Evolutionary conservation across 163 green algal genomes (phyloP).

Genomic region (Chloroidium sp.): DNA sequence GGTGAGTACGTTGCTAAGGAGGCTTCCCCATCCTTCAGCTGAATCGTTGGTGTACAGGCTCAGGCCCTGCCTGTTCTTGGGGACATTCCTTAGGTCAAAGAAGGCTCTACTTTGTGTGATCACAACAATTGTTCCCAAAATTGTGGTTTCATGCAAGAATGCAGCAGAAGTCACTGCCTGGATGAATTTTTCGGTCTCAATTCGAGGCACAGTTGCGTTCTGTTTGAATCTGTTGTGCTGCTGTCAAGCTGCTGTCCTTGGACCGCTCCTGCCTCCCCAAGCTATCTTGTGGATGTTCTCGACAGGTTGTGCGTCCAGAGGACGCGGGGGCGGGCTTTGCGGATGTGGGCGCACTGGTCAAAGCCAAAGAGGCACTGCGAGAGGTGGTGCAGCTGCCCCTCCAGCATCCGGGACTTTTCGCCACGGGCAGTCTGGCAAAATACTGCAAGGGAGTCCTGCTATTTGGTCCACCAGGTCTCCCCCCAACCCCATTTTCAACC

Average conservation of each 20-base stretch:
- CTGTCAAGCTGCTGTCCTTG: too few species aligned
- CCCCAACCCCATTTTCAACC: too few species aligned
- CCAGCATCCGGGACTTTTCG: constrained; percentile 57
- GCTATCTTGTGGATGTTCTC: too few species aligned
- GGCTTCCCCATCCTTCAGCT: constrained; percentile 7
- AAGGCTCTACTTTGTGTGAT: too few species aligned
- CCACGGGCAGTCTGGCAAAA: constrained; percentile 36
- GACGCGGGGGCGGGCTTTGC: constrained; percentile 48
- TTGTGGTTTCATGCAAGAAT: too few species aligned
- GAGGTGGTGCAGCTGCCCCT: constrained; percentile 71
- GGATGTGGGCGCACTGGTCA: constrained; percentile 53
- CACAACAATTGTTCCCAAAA: too few species aligned
- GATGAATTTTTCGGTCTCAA: too few species aligned
- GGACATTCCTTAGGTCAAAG: too few species aligned
- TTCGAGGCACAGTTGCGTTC: background rate
- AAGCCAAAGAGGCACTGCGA: constrained; percentile 56
- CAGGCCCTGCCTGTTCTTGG: too few species aligned
- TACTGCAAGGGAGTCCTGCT: constrained; percentile 37
- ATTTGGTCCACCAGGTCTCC: constrained; percentile 22
- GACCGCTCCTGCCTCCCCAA: too few species aligned
- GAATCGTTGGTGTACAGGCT: background rate
- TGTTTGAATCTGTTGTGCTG: background rate
- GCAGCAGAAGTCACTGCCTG: too few species aligned
- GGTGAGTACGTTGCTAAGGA: constrained; percentile 29
- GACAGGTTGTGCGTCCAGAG: constrained; percentile 23